Conservation (phyloP, 352 stramenopile species). For the Peronospora belbahrii region DNA sequence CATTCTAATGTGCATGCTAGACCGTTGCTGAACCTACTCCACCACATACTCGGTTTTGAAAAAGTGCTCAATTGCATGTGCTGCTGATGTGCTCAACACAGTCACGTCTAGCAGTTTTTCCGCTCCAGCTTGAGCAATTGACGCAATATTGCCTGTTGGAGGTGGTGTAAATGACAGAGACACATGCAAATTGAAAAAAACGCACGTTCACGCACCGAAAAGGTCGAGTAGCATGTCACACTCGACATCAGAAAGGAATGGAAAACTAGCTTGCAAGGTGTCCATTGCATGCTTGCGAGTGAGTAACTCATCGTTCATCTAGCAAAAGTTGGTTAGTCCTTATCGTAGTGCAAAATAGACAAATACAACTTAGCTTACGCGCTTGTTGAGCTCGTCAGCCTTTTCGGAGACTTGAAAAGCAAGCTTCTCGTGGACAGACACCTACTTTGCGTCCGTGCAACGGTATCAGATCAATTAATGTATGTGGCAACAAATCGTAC, state of each 20-base stretch:
- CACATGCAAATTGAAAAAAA: not conserved
- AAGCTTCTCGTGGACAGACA: constrained; percentile 52
- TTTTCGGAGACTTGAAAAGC: constrained; percentile 36
- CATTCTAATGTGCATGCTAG: not conserved
- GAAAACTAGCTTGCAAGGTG: constrained; percentile 43
- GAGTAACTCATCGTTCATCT: constrained; percentile 49
- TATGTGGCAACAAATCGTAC: not conserved
- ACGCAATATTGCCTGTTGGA: constrained; percentile 38
- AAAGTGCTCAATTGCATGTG: constrained; percentile 61
- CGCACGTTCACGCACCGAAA: constrained; percentile 35
- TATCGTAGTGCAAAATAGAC: not conserved
- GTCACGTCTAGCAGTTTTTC: constrained; percentile 53
- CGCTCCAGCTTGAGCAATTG: constrained; percentile 38
- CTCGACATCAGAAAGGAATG: constrained; percentile 49
- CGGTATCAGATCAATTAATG: not conserved
- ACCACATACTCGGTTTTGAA: constrained; percentile 61
- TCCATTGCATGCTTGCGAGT: constrained; percentile 38
- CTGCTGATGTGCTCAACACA: constrained; percentile 48
- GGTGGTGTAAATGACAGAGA: constrained; percentile 1
- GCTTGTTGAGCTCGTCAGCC: constrained; percentile 32
- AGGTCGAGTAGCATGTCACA: constrained; percentile 76
- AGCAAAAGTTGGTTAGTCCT: not conserved
- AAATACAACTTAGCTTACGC: constrained; percentile 19
- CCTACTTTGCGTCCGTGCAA: constrained; percentile 25
- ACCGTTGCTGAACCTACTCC: constrained; percentile 17